phyloP scores from a whole-genome alignment of 164 flowering plant genomes.

The Houttuynia cordata region DNA sequence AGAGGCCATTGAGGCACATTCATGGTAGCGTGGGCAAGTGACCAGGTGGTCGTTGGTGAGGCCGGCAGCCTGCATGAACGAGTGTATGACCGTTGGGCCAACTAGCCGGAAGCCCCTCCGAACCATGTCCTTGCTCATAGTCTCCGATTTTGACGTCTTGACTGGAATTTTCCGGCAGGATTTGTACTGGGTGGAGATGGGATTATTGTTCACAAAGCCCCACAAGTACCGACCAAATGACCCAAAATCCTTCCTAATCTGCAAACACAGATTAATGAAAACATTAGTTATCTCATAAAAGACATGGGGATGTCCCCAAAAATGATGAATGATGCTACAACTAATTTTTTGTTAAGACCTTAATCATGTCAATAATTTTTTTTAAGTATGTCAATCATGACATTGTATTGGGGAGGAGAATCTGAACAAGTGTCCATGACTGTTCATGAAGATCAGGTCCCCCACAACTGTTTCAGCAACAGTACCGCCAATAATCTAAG shows the following conservation, averaged over 20 bases:
- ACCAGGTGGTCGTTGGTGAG: constrained; percentile 83
- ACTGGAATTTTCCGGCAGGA: constrained; percentile 65
- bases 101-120: constrained; percentile 71
- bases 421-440: background rate
- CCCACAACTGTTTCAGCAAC: background rate
- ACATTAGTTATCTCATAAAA: constrained; percentile 1
- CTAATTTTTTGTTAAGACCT: background rate
- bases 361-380: too few species aligned
- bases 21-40: constrained; percentile 58
- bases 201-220: constrained; percentile 82
- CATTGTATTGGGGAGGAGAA: background rate
- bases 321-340: background rate
- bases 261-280: constrained; percentile 9
- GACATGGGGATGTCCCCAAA: background rate
- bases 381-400: too few species aligned
- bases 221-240: constrained; percentile 69
- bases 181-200: constrained; percentile 67
- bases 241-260: constrained; percentile 54
- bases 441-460: background rate
- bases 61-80: constrained; percentile 93
- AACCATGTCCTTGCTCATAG: constrained; percentile 94
- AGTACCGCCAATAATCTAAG: background rate
- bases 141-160: constrained; percentile 90
- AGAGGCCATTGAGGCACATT: constrained; percentile 31
- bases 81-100: constrained; percentile 78